Evolutionary conservation across 306 rosid genomes (phyloP).

Genomic region (Crotalaria pallida): DNA sequence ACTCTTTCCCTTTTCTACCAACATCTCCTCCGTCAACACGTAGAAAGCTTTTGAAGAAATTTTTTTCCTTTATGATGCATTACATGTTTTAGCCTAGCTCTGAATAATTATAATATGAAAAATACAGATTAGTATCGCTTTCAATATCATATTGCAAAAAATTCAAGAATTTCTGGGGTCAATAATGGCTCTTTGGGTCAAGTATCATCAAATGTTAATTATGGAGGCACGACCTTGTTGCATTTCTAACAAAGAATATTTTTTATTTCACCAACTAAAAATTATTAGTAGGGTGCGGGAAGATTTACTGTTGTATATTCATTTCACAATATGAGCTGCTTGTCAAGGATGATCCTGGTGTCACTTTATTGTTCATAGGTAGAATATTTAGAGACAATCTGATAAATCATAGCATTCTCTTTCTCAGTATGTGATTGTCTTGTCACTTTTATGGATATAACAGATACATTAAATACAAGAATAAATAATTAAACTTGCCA

Average conservation of each 20-base stretch:
- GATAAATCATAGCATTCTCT: neutral
- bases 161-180: neutral
- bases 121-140: neutral
- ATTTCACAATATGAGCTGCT: neutral
- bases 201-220: constrained; percentile 1
- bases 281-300: neutral
- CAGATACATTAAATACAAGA: neutral
- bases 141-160: neutral
- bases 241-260: neutral
- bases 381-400: neutral
- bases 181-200: neutral
- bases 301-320: neutral
- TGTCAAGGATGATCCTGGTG: neutral
- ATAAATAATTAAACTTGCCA: neutral
- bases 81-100: constrained; percentile 1
- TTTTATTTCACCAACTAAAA: neutral
- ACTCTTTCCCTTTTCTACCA: too few relatives aligned
- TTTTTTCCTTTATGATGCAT: neutral
- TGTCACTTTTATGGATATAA: neutral
- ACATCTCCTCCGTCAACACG: neutral
- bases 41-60: neutral
- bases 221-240: neutral
- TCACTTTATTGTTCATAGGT: neutral
- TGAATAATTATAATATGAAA: neutral
- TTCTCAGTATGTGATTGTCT: neutral